phyloP scores from a whole-genome alignment of 2,329 filamentous ascomycete genomes.

The Hortaea werneckii region DNA sequence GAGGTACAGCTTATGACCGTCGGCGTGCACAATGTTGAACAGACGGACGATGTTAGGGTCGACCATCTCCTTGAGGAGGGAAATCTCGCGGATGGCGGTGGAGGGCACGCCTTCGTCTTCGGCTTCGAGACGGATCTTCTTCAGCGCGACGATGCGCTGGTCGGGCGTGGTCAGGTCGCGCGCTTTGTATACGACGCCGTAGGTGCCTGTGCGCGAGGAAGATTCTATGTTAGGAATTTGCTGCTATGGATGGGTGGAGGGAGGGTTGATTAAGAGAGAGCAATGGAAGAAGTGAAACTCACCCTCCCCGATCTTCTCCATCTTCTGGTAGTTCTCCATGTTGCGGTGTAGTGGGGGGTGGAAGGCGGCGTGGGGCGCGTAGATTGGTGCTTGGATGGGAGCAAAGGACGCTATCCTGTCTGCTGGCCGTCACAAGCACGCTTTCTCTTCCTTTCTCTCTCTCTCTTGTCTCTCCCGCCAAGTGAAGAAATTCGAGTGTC shows the following conservation, averaged over 20 bases:
- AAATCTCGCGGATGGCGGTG: constrained; percentile 90
- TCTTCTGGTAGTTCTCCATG: constrained; percentile 95
- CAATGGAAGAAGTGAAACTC: constrained; percentile 29
- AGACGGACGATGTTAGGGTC: constrained; percentile 83
- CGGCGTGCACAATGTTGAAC: constrained; percentile 86
- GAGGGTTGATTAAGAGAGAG: no score
- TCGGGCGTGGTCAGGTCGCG: constrained; percentile 71
- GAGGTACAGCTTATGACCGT: constrained; percentile 89
- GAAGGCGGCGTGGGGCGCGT: neutral
- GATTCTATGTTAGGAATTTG: no score
- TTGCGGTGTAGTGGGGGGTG: neutral
- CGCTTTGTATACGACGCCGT: constrained; percentile 92
- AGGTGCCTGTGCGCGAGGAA: constrained; percentile 68
- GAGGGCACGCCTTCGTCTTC: constrained; percentile 94
- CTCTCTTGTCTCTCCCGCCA: no score
- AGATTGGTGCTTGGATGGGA: neutral
- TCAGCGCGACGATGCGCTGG: constrained; percentile 74
- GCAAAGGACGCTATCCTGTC: constrained; percentile 5
- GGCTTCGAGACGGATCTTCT: constrained; percentile 91
- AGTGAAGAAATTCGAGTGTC: no score
- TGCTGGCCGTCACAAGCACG: neutral
- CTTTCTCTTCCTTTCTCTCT: neutral
- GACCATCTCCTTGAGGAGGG: constrained; percentile 86
- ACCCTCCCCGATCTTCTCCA: constrained; percentile 96
- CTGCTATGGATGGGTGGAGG: no score